These are phyloP conservation scores for Pythium apleroticum DNA, from an alignment of 352 stramenopile species.

Conservation along the genomic window DNA sequence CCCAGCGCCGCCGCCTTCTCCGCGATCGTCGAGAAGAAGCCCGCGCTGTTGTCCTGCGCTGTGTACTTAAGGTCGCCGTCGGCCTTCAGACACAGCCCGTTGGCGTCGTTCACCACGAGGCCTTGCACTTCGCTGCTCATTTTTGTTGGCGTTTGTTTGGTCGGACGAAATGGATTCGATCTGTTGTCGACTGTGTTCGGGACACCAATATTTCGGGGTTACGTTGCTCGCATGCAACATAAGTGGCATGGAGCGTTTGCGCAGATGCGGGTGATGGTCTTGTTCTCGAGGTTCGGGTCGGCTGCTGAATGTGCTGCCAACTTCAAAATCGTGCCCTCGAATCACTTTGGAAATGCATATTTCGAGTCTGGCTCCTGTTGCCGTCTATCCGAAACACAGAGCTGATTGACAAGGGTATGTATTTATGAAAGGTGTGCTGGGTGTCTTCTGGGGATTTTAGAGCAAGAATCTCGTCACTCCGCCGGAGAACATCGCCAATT, in stretches of 20 bases:
- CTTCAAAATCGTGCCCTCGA: slow-evolving; percentile 28
- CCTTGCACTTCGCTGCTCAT: slow-evolving; percentile 58
- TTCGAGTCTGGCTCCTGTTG: not conserved
- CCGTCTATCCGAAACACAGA: not conserved
- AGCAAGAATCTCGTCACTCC: slow-evolving; percentile 29
- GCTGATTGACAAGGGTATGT: slow-evolving; percentile 13
- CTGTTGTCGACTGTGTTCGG: slow-evolving; percentile 1
- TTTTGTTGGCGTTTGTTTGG: slow-evolving; percentile 11
- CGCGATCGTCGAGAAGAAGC: slow-evolving; percentile 79
- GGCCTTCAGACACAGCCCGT: slow-evolving; percentile 68
- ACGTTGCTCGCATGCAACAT: slow-evolving; percentile 19
- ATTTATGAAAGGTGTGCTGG: slow-evolving; percentile 8
- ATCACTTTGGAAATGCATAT: slow-evolving; percentile 16
- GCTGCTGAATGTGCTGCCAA: slow-evolving; percentile 9
- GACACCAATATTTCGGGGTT: slow-evolving; percentile 1
- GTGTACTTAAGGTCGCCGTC: slow-evolving; percentile 59
- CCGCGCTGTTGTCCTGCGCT: slow-evolving; percentile 42
- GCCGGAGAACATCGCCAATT: slow-evolving; percentile 9
- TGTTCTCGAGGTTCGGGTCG: slow-evolving; percentile 30
- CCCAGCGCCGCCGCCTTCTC: slow-evolving; percentile 55
- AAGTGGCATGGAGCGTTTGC: slow-evolving; percentile 16
- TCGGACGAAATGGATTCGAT: slow-evolving; percentile 1
- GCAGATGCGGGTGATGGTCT: slow-evolving; percentile 21
- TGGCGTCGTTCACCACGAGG: slow-evolving; percentile 74
- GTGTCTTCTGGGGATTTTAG: slow-evolving; percentile 21